Conservation (phyloP, 2,329 filamentous ascomycete species). For the Diaporthe vexans region DNA sequence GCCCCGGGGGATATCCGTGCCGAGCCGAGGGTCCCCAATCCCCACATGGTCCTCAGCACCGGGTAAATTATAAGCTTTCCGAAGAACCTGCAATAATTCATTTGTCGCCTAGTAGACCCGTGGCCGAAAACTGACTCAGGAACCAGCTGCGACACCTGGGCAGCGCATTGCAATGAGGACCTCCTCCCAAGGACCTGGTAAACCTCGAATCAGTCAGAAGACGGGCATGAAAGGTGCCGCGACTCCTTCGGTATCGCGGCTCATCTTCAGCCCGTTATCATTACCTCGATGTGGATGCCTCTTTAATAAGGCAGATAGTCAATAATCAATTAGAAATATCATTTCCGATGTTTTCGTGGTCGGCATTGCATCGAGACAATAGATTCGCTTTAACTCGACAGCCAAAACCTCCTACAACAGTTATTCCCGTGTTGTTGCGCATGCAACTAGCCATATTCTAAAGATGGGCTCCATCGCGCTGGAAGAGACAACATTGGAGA, state of each 20-base stretch:
- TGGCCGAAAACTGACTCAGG: conserved; percentile 9
- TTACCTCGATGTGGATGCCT: not conserved
- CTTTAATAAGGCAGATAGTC: not conserved
- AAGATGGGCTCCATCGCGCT: conserved; percentile 16
- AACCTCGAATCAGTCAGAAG: not conserved
- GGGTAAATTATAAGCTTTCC: conserved; percentile 15
- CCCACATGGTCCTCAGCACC: conserved; percentile 13
- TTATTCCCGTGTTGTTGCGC: not conserved
- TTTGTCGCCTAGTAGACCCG: not conserved
- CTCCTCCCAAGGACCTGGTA: not conserved
- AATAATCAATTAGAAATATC: not conserved
- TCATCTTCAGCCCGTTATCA: not conserved
- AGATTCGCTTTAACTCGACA: not conserved
- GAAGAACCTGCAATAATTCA: not conserved
- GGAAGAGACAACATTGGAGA: not conserved
- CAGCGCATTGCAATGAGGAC: not conserved
- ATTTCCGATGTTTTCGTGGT: not conserved
- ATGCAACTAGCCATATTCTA: not conserved
- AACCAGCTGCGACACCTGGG: not conserved
- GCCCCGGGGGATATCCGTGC: not conserved
- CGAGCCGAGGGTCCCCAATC: not conserved
- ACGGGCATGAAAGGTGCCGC: not conserved
- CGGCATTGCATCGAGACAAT: not conserved
- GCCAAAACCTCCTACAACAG: not conserved
- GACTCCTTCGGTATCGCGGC: not conserved